These are phyloP conservation scores for Tricholoma sp. DNA, from an alignment of 768 basidiomycete species.

Conservation along the genomic window DNA sequence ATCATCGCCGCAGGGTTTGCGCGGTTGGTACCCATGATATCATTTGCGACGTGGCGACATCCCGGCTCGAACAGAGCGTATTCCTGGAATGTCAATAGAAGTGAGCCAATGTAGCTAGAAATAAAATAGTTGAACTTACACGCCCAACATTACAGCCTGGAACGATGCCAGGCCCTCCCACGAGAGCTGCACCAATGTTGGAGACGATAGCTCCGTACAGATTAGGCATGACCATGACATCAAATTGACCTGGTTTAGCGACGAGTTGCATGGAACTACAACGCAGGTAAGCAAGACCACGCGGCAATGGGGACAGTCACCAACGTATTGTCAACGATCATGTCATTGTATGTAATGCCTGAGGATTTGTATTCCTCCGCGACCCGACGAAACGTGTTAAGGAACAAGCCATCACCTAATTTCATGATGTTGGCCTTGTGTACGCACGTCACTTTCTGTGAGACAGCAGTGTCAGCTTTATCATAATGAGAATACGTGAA, in stretches of 20 bases:
- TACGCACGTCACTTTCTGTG: conserved; percentile 96
- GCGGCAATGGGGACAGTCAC: conserved; percentile 15
- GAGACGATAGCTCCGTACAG: conserved; percentile 96
- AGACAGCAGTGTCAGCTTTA: conserved; percentile 6
- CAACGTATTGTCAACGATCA: conserved; percentile 99
- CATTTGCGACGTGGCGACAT: conserved; percentile 91
- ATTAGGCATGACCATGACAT: conserved; percentile 99
- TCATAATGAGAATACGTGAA: neutral
- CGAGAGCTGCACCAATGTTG: conserved; percentile 97
- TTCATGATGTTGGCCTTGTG: conserved; percentile 99
- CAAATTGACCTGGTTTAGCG: conserved; percentile 91
- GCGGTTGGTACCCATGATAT: conserved; percentile 94
- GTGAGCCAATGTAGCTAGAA: conserved; percentile 3
- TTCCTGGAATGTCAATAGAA: conserved; percentile 45
- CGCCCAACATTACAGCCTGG: conserved; percentile 98
- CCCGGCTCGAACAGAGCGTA: conserved; percentile 99
- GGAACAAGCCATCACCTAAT: conserved; percentile 97
- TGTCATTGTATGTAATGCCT: conserved; percentile 92
- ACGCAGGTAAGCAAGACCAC: conserved; percentile 1
- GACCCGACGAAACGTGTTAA: conserved; percentile 94
- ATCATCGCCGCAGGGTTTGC: conserved; percentile 98
- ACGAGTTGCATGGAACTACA: conserved; percentile 98
- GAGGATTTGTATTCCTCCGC: conserved; percentile 94
- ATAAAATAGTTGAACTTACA: conserved; percentile 34
- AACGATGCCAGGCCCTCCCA: conserved; percentile 96